phyloP scores from a whole-genome alignment of 179 eudicot species.

The Drosera spatulata region DNA sequence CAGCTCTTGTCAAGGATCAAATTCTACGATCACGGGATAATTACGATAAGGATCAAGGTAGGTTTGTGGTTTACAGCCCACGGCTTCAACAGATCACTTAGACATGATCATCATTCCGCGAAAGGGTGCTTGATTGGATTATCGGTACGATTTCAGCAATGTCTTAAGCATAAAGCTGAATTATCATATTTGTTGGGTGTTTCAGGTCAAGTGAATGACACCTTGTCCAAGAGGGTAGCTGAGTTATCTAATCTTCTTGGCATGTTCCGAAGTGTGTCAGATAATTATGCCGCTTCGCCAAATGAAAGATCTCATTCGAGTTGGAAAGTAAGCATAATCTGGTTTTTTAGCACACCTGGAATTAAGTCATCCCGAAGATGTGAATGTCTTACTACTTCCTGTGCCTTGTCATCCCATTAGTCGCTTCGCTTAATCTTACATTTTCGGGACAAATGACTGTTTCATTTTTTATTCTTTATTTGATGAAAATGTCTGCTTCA shows the following conservation, averaged over 20 bases:
- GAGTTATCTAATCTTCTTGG: constrained; percentile 50
- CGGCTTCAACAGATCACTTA: neutral
- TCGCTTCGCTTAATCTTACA: too few species aligned
- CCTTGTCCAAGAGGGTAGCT: constrained; percentile 38
- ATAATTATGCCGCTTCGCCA: constrained; percentile 14
- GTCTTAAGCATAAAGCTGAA: neutral
- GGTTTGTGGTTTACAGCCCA: neutral
- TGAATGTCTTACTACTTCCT: too few species aligned
- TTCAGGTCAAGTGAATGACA: constrained; percentile 38
- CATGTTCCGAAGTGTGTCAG: constrained; percentile 70
- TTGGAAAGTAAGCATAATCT: constrained; percentile 69
- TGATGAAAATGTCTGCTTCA: neutral
- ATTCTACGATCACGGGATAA: constrained; percentile 35
- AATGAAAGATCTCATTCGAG: constrained; percentile 18
- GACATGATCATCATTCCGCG: too few species aligned
- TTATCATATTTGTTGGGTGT: neutral
- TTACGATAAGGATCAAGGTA: constrained; percentile 23
- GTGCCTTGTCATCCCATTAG: too few species aligned
- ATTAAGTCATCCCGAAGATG: too few species aligned
- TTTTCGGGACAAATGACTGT: too few species aligned
- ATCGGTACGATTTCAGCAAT: neutral
- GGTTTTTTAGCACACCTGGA: too few species aligned
- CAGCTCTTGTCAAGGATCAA: constrained; percentile 54
- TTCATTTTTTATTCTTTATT: neutral
- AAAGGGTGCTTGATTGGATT: too few species aligned